These are phyloP conservation scores for Cordyceps tenuipes DNA, from an alignment of 2,329 filamentous ascomycete species.

Conservation along the genomic window DNA sequence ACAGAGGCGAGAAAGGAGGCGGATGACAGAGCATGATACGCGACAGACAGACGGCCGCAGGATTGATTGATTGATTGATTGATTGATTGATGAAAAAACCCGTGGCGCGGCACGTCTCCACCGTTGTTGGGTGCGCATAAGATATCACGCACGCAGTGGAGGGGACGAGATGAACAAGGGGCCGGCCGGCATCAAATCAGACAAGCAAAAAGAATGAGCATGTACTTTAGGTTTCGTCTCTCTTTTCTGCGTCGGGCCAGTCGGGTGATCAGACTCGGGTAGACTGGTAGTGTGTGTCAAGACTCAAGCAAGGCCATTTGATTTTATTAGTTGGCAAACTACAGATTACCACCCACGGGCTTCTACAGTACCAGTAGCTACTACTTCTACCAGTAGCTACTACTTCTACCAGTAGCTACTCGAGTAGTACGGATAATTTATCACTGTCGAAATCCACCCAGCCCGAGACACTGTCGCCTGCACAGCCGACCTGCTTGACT, in stretches of 20 bases:
- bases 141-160: not conserved
- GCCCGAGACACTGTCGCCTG: not conserved
- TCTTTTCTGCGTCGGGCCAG: not conserved
- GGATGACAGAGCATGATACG: not conserved
- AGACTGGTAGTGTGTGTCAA: not conserved
- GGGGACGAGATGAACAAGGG: constrained; percentile 8
- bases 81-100: not conserved
- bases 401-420: too few species aligned
- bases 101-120: not conserved
- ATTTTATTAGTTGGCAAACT: not conserved
- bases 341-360: too few species aligned
- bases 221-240: not conserved
- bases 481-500: not conserved
- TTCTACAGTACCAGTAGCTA: too few species aligned
- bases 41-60: not conserved
- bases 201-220: not conserved
- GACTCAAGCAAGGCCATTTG: not conserved
- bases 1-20: not conserved
- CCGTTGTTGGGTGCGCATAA: not conserved
- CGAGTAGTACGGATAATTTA: too few species aligned
- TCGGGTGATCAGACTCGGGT: not conserved
- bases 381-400: too few species aligned
- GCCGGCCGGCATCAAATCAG: not conserved
- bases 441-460: not conserved
- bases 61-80: not conserved